Evolutionary conservation across 2,329 filamentous ascomycete genomes (phyloP), one percentile per base, ranked within the genome.

Genomic region (Fusarium tupiense): DNA sequence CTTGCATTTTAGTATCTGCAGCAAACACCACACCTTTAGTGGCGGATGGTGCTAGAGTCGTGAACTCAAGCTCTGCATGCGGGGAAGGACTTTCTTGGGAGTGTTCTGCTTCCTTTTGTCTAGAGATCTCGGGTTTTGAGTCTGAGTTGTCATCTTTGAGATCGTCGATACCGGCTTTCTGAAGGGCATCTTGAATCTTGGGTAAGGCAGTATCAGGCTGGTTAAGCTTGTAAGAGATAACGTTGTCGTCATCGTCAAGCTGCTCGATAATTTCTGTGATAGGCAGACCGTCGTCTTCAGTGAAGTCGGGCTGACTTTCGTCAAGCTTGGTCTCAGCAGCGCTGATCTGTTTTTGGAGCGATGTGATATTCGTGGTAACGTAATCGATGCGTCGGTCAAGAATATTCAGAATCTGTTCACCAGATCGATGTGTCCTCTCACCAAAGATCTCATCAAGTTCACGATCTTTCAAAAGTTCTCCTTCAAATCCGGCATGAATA

Each of bases 261-360:
- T 97, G 91, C 83, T 99, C 96, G 62, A 94, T 87, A 74, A 99
- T 98, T 77, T 98, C 96, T 38, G 93, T 95, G 67, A 98, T 89
- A 1, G 95, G 93, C 59, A 95, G 85, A 3, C 91, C 91, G 19
- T 91, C 91, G 69, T 93, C 92, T 69, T 93, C 91, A 60, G 85
- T 86, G 50, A 88, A 86, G 61, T 91, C 90, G 2, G 91, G 88
- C 31, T 91, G 87, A 64, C 87, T 88, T 16, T 90, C 90, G 22
- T 90, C 89, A 56, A 96, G 84, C 78, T 92, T 92, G 70, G 91
- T 88, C 81, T 97, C 91, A 12, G 90, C 90, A 3, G 86, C 83
- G 67, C 90, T 88, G 26, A 97, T 85, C 77, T 94, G 91, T 79
- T 92, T 94, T 80, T 93, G 89, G 64, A 98, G 85, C 1, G 91